Conservation (phyloP, 1,284 basidiomycete genomes). For the Apiotrichum gamsii region DNA sequence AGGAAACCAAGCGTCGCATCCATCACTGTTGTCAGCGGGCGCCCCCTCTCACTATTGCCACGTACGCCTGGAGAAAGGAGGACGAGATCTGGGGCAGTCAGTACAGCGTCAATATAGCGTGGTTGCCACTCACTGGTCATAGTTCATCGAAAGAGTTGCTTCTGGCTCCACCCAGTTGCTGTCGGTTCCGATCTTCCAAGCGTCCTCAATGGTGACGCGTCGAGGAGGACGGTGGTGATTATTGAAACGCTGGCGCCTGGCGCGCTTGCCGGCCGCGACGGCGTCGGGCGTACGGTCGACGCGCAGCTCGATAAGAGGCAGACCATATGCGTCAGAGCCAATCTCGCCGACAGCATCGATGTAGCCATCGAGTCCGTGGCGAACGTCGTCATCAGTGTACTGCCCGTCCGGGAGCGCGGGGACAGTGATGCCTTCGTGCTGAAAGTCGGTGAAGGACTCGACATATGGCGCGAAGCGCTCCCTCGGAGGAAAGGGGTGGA, state of each 20-base stretch:
- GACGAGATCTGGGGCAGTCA: constrained; percentile 17
- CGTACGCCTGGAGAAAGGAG: constrained; percentile 35
- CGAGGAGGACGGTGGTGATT: not conserved
- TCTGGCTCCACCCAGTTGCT: constrained; percentile 27
- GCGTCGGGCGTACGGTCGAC: not conserved
- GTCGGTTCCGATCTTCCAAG: constrained; percentile 23
- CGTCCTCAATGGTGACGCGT: constrained; percentile 15
- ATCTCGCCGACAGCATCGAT: not conserved
- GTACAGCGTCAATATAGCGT: not conserved
- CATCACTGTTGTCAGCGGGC: constrained; percentile 26
- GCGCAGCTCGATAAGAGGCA: not conserved
- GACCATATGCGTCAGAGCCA: constrained; percentile 7
- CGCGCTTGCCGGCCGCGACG: not conserved
- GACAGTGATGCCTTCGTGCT: not conserved
- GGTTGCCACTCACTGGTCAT: constrained; percentile 19
- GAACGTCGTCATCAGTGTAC: not conserved
- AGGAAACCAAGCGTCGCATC: constrained; percentile 30
- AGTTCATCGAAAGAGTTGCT: constrained; percentile 16
- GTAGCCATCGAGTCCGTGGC: constrained; percentile 6
- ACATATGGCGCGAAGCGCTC: not conserved
- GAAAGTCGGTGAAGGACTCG: constrained; percentile 6
- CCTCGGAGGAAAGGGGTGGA: not conserved
- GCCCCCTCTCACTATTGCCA: not conserved
- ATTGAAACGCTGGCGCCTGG: not conserved
- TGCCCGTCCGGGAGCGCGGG: not conserved